Percentiles rank a stretch among this genome's conserved stretches.
phyloP scores from a whole-genome alignment of 2,329 filamentous ascomycete genomes.

The Colletotrichum horii region DNA sequence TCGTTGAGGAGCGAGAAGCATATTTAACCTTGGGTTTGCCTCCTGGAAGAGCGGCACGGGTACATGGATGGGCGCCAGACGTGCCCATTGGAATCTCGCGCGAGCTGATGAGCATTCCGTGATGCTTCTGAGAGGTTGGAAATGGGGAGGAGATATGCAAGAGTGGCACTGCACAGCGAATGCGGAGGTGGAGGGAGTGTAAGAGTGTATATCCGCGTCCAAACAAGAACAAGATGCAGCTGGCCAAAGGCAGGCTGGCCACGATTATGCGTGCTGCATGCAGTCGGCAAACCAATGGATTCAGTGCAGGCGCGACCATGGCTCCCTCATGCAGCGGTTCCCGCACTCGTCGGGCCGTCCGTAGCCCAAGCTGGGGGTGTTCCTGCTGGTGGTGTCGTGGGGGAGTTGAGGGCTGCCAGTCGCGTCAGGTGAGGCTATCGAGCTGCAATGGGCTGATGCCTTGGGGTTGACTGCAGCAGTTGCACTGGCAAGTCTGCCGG shows the following conservation, averaged over 20 bases:
- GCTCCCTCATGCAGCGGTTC: slow-evolving; percentile 7
- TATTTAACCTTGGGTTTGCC: slow-evolving; percentile 5
- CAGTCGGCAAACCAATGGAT: slow-evolving; percentile 16
- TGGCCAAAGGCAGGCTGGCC: slow-evolving; percentile 1
- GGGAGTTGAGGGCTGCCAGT: background rate
- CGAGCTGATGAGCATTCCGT: background rate
- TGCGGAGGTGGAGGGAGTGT: slow-evolving; percentile 11
- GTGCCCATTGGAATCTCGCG: background rate
- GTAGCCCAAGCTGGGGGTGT: slow-evolving; percentile 1
- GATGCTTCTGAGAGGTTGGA: slow-evolving; percentile 9
- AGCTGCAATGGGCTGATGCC: background rate
- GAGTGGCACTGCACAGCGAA: slow-evolving; percentile 6
- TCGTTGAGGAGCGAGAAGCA: background rate
- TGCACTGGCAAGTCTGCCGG: background rate
- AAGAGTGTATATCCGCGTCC: slow-evolving; percentile 4
- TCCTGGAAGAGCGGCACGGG: background rate
- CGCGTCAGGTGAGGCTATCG: slow-evolving; percentile 14
- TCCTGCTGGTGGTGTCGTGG: background rate
- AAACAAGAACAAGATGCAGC: background rate
- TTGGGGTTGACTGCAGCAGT: background rate
- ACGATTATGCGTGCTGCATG: slow-evolving; percentile 14
- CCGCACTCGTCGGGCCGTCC: slow-evolving; percentile 19
- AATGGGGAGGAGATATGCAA: slow-evolving; percentile 7
- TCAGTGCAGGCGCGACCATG: slow-evolving; percentile 3
- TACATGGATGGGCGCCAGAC: background rate